Evolutionary conservation across 225 moss, liverwort and hornwort genomes (phyloP).

Genomic region (Physcomitrium patens): DNA sequence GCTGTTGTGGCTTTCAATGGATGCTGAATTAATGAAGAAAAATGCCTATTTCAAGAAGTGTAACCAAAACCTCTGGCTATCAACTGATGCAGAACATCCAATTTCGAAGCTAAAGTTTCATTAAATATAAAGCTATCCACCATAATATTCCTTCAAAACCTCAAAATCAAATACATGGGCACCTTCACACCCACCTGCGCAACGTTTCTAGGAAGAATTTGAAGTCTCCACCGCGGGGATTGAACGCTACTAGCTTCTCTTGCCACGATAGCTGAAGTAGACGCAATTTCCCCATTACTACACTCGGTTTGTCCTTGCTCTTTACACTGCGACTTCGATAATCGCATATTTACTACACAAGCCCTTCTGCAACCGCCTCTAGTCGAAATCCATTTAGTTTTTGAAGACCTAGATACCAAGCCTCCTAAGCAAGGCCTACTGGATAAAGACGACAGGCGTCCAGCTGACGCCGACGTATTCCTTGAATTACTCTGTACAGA

Average conservation of each 20-base stretch:
- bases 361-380: constrained; percentile 26
- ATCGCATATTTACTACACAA: constrained; percentile 11
- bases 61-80: neutral
- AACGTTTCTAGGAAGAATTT: constrained; percentile 4
- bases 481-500: neutral
- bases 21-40: neutral
- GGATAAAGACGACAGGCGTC: constrained; percentile 26
- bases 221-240: constrained; percentile 7
- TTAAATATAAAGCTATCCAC: neutral
- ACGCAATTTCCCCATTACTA: neutral
- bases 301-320: constrained; percentile 24
- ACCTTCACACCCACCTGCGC: constrained; percentile 29
- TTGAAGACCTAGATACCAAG: constrained; percentile 23
- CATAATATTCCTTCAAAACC: constrained; percentile 5
- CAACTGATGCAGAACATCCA: constrained; percentile 5
- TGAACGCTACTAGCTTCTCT: constrained; percentile 6
- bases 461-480: constrained; percentile 14
- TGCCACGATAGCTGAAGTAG: constrained; percentile 12
- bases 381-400: constrained; percentile 24
- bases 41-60: neutral
- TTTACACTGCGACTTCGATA: constrained; percentile 21
- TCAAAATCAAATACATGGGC: neutral
- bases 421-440: constrained; percentile 27
- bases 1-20: neutral
- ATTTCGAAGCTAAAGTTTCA: neutral